These are phyloP conservation scores for Echinochloa phyllopogon DNA, from an alignment of 176 grass and related monocot species.

Conservation along the genomic window DNA sequence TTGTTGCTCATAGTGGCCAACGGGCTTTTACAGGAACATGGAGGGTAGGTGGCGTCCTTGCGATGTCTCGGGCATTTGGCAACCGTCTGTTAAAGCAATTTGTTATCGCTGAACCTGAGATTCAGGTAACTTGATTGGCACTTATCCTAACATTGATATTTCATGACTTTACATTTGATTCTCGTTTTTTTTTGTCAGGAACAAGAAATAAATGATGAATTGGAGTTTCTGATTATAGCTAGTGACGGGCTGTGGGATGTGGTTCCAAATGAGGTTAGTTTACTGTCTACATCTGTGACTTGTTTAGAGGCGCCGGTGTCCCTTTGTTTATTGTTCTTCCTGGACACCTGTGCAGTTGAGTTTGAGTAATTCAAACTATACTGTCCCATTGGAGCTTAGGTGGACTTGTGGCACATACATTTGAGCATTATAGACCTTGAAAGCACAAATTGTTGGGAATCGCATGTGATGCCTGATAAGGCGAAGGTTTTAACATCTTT, in stretches of 20 bases:
- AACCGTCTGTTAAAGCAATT: slow-evolving; percentile 94
- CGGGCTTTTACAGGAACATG: slow-evolving; percentile 72
- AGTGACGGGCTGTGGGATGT: slow-evolving; percentile 94
- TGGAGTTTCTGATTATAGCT: slow-evolving; percentile 86
- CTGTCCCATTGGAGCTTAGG: not conserved
- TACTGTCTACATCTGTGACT: not conserved
- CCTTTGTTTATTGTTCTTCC: not conserved
- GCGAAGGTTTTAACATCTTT: not conserved
- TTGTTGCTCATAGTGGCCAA: slow-evolving; percentile 37
- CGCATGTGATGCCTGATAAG: slow-evolving; percentile 2
- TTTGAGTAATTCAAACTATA: not conserved
- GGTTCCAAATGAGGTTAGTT: slow-evolving; percentile 83
- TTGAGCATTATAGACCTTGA: not conserved
- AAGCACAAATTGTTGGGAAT: not conserved
- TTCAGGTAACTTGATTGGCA: slow-evolving; percentile 60
- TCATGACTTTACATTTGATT: not conserved
- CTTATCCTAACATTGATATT: slow-evolving; percentile 2
- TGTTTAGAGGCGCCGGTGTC: slow-evolving; percentile 8
- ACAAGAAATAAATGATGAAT: slow-evolving; percentile 71
- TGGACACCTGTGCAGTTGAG: not conserved
- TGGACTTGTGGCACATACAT: not conserved
- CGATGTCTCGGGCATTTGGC: slow-evolving; percentile 98
- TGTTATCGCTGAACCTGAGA: slow-evolving; percentile 95
- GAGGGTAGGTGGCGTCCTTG: slow-evolving; percentile 96
- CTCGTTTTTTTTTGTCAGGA: slow-evolving; percentile 53